phyloP scores from a whole-genome alignment of 352 stramenopile species.

The Pythium sukuiense region DNA sequence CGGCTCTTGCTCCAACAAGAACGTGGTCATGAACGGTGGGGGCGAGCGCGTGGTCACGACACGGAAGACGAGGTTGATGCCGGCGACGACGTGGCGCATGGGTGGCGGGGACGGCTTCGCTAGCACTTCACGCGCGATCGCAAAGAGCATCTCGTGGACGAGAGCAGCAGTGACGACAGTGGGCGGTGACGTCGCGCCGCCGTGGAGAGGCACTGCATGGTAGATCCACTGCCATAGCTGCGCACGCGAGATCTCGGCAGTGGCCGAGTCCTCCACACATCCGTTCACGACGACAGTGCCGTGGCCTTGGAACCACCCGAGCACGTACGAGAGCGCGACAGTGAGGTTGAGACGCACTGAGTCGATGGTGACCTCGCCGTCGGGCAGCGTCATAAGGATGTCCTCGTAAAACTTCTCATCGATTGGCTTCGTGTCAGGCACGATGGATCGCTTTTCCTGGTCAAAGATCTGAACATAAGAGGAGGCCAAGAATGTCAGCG shows the following conservation, averaged over 20 bases:
- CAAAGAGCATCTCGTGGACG: conserved; percentile 46
- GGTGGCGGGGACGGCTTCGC: conserved; percentile 19
- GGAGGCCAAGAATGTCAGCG: not conserved
- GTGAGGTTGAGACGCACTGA: conserved; percentile 86
- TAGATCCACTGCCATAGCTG: conserved; percentile 91
- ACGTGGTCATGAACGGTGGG: conserved; percentile 67
- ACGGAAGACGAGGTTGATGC: conserved; percentile 54
- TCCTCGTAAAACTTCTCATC: conserved; percentile 40
- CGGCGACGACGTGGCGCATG: conserved; percentile 43
- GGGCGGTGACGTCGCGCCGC: conserved; percentile 1
- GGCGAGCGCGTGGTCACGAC: conserved; percentile 59
- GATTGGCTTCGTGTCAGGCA: not conserved
- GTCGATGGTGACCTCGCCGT: conserved; percentile 65
- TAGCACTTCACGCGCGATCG: conserved; percentile 35
- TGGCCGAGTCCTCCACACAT: conserved; percentile 94
- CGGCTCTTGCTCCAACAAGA: conserved; percentile 61
- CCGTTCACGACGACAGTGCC: conserved; percentile 92
- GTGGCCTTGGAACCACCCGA: conserved; percentile 89
- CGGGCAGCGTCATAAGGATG: conserved; percentile 55
- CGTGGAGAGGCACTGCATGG: conserved; percentile 50
- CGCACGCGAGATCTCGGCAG: conserved; percentile 92
- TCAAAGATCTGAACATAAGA: not conserved
- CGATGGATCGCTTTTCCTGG: not conserved
- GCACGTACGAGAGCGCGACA: conserved; percentile 89
- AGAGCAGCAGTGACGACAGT: conserved; percentile 43